Evolutionary conservation across 306 rosid species (phyloP), one percentile per base, ranked within the genome.

Genomic region (Sesbania bispinosa): DNA sequence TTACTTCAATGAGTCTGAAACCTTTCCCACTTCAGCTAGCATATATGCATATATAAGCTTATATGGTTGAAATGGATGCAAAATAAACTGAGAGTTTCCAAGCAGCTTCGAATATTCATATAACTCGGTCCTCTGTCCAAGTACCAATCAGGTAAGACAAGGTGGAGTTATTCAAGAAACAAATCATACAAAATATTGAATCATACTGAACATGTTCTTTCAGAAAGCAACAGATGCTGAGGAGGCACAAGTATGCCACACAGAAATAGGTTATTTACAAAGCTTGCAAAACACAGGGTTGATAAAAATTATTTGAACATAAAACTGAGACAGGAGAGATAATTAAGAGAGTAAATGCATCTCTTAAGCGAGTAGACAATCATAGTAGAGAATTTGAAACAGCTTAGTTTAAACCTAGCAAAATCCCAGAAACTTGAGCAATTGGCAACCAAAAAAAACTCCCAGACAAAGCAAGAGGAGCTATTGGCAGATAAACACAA

Each of bases 11-110:
- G 98, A 88, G 60, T 90, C 98, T 23, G 96, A 90, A 82, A 93
- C 75, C 79, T 81, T 93, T 62, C 98, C 98, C 59, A 93, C 88
- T 87, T 93, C 97, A 51, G 92, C 98, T 48, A 93, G 86, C 98
- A 93, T 93, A 83, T 87, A 69, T 7, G 98, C 98, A 79, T 93
- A 90, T 62, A 90, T 46, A 61, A 93, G 92, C 87, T 90, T 93
- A 88, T 93, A 93, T 36, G 98, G 98, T 51, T 88, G 97, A 79
- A 93, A 90, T 14, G 96, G 84, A 69, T 79, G 90, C 76, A 93
- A 82, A 50, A 88, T 79, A 81, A 87, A 93, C 90, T 93, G 98
- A 62, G 98, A 90, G 79, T 90, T 93, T 60, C 98, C 98, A 70
- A 87, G 90, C 76, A 93, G 87, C 85, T 87, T 93, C 1, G 98